phyloP scores from a whole-genome alignment of 2,329 filamentous ascomycete species.

The Botrytis fabae region DNA sequence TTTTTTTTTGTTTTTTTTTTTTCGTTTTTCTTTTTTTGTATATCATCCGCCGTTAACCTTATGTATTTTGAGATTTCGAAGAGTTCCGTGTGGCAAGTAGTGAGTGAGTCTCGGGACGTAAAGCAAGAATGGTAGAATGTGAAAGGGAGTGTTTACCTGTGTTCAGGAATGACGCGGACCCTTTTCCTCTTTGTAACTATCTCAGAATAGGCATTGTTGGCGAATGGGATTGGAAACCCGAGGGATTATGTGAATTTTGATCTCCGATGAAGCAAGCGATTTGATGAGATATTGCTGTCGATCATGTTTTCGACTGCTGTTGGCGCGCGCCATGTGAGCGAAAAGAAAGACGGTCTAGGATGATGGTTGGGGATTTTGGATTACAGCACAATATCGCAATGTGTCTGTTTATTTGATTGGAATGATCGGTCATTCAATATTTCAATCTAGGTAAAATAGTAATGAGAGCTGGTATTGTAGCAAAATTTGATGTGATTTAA shows the following conservation, averaged over 20 bases:
- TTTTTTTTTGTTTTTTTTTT: too few relatives aligned
- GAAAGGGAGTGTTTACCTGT: background rate
- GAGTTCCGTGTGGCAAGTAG: background rate
- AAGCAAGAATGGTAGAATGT: background rate
- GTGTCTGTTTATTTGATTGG: background rate
- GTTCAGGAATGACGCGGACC: background rate
- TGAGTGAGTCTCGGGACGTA: background rate
- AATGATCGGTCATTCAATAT: background rate
- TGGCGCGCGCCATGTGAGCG: background rate
- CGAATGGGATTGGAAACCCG: background rate
- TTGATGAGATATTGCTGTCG: background rate
- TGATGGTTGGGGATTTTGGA: background rate
- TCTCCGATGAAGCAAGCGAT: background rate
- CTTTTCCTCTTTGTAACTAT: background rate
- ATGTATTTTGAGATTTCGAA: background rate
- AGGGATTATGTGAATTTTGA: background rate
- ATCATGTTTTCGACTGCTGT: background rate
- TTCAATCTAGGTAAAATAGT: background rate
- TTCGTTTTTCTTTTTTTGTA: background rate
- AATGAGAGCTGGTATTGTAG: background rate
- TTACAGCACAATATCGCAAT: background rate
- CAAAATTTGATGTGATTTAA: too few relatives aligned
- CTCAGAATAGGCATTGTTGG: background rate
- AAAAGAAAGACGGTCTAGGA: background rate
- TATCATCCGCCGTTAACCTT: fast-evolving